Conservation (phyloP, 75 land plant species). For the Azolla pinnata region DNA sequence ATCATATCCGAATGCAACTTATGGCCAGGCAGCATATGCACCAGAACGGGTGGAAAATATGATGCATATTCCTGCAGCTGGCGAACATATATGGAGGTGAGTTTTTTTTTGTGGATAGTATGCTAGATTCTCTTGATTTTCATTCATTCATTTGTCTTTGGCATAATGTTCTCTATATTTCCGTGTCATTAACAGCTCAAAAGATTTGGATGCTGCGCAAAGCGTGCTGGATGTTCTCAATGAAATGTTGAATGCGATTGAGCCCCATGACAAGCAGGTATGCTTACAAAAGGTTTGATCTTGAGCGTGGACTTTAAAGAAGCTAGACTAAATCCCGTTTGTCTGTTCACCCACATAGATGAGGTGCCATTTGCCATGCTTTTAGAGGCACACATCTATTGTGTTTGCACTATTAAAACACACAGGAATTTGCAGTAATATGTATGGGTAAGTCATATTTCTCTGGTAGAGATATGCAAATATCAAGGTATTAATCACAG, state of each 20-base stretch:
- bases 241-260: constrained; percentile 83
- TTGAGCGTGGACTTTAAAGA: no score
- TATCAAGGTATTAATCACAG: no score
- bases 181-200: constrained; percentile 30
- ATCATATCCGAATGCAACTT: background rate
- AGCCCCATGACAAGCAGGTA: constrained; percentile 63
- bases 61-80: background rate
- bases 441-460: no score
- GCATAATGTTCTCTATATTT: background rate
- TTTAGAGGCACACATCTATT: no score
- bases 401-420: no score
- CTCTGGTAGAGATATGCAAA: no score
- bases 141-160: background rate
- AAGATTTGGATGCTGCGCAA: constrained; percentile 45
- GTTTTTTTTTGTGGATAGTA: background rate
- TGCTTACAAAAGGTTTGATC: constrained; percentile 2
- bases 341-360: no score
- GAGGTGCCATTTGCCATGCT: no score
- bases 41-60: background rate
- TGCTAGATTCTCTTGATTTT: background rate
- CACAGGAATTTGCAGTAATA: no score
- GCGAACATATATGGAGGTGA: background rate
- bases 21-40: background rate
- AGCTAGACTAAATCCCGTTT: no score
- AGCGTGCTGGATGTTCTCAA: constrained; percentile 46